A percentile compares a stretch with the other conserved stretches of the same genome.
These are phyloP conservation scores for Lichtheimia ramosa DNA, from an alignment of 371 early-diverging fungal genomes.

Conservation along the genomic window DNA sequence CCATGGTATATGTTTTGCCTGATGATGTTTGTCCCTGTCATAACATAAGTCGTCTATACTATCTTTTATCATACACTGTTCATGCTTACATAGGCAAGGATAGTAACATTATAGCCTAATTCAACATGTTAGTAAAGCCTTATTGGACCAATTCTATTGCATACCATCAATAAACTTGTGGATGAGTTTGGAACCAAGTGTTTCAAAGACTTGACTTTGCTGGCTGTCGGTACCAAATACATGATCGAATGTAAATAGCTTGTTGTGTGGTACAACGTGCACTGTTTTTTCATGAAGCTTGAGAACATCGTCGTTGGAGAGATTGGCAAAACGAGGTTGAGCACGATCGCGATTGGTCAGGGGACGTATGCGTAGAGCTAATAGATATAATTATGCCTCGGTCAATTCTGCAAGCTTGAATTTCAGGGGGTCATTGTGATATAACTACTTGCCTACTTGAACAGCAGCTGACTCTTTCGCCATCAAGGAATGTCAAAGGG, in stretches of 20 bases:
- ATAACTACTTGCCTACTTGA: constrained; percentile 37
- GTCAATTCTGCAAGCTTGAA: not conserved
- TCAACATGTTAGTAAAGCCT: not conserved
- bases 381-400: not conserved
- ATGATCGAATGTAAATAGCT: constrained; percentile 49
- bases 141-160: not conserved
- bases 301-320: constrained; percentile 30
- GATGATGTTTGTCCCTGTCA: constrained; percentile 87
- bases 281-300: constrained; percentile 40
- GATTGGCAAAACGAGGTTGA: constrained; percentile 43
- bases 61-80: constrained; percentile 37
- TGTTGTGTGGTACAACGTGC: constrained; percentile 42
- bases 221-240: constrained; percentile 41
- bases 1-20: constrained; percentile 99
- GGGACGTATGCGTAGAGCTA: constrained; percentile 48
- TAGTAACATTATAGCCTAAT: constrained; percentile 93
- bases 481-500: constrained; percentile 1
- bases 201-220: constrained; percentile 42
- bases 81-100: constrained; percentile 87
- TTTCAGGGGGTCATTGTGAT: not conserved
- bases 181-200: constrained; percentile 34
- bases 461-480: constrained; percentile 23
- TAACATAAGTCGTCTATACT: constrained; percentile 39
- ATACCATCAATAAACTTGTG: constrained; percentile 49
- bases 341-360: constrained; percentile 45